Evolutionary conservation across 1,139 yeast genomes (phyloP).

Genomic region (Pichia terricola): DNA sequence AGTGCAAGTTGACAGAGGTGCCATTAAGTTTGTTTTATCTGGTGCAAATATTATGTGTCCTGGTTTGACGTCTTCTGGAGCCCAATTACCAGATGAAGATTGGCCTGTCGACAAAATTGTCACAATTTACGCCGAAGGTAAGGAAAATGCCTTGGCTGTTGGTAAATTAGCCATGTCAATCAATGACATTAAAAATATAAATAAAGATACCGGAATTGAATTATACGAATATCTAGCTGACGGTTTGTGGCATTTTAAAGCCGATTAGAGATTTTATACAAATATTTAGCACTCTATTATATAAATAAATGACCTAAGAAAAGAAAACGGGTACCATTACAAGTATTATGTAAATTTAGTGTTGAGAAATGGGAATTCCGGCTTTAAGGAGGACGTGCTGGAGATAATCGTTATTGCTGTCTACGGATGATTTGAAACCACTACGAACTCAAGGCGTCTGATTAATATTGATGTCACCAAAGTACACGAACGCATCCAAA

Average conservation of each 20-base stretch:
- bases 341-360: too few relatives aligned
- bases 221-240: slow-evolving; percentile 81
- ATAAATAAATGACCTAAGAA: too few relatives aligned
- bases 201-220: slow-evolving; percentile 89
- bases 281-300: too few relatives aligned
- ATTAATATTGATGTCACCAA: too few relatives aligned
- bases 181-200: slow-evolving; percentile 73
- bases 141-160: slow-evolving; percentile 81
- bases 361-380: too few relatives aligned
- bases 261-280: background rate
- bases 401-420: too few relatives aligned
- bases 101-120: slow-evolving; percentile 62
- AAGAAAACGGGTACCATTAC: too few relatives aligned
- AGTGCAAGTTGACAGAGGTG: slow-evolving; percentile 93
- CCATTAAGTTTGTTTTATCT: slow-evolving; percentile 84
- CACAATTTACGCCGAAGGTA: slow-evolving; percentile 85
- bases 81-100: slow-evolving; percentile 65
- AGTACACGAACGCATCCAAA: too few relatives aligned
- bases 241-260: slow-evolving; percentile 63
- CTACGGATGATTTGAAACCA: too few relatives aligned
- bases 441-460: too few relatives aligned
- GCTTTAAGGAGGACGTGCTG: too few relatives aligned
- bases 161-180: slow-evolving; percentile 85
- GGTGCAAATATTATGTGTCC: slow-evolving; percentile 99
- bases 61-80: slow-evolving; percentile 89